Evolutionary conservation across 768 basidiomycete genomes (phyloP).

Genomic region (Rhizopogon salebrosus): DNA sequence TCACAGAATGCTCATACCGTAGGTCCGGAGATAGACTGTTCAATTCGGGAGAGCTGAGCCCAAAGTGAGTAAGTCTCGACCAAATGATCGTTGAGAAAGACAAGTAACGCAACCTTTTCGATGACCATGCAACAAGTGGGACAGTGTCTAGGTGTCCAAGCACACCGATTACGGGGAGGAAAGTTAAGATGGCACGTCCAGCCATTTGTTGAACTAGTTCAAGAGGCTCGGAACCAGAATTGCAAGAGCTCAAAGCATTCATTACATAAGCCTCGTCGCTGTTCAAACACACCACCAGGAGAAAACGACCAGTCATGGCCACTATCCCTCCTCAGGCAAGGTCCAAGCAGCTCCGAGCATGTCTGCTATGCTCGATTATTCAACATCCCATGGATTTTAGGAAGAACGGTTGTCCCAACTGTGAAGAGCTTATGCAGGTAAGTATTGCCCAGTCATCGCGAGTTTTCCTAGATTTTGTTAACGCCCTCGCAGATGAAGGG

Average conservation of each 20-base stretch:
- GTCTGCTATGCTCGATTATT: constrained; percentile 89
- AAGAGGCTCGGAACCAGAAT: too few species aligned
- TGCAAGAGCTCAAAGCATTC: too few species aligned
- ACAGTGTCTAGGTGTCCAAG: constrained; percentile 57
- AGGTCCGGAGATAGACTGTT: constrained; percentile 32
- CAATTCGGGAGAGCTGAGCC: constrained; percentile 45
- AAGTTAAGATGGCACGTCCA: constrained; percentile 36
- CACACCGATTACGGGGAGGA: constrained; percentile 35
- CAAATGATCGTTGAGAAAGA: background rate
- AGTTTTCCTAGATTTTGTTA: background rate
- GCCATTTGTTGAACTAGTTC: too few species aligned
- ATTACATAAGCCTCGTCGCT: too few species aligned
- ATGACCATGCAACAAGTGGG: constrained; percentile 71
- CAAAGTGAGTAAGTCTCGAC: background rate
- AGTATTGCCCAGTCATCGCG: constrained; percentile 34
- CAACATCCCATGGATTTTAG: constrained; percentile 82
- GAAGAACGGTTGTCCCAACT: constrained; percentile 90
- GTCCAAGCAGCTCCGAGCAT: constrained; percentile 80
- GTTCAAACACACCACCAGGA: background rate
- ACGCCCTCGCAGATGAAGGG: constrained; percentile 69
- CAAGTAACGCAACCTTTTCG: constrained; percentile 41
- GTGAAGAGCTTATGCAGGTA: constrained; percentile 95
- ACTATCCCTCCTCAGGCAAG: constrained; percentile 56
- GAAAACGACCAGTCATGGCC: constrained; percentile 23
- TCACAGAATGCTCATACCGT: constrained; percentile 21